Percentiles rank a stretch among this genome's conserved stretches.
phyloP scores from a whole-genome alignment of 1,139 yeast species.

The Suhomyces atakaporum region DNA sequence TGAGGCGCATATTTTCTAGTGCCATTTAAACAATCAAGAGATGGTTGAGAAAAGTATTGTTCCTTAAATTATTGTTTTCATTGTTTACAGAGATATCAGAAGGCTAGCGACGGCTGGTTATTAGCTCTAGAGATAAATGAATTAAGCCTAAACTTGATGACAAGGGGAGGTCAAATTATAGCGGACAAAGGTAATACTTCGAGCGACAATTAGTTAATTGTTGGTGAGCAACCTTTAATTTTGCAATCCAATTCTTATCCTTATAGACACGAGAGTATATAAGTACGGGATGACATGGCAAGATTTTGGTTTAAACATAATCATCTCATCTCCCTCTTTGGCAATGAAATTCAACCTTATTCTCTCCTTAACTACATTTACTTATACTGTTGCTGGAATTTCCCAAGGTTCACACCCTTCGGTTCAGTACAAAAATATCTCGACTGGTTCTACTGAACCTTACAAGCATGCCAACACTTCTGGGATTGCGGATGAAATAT shows the following conservation, averaged over 20 bases:
- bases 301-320: too few relatives aligned
- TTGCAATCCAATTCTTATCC: too few relatives aligned
- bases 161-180: too few relatives aligned
- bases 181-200: too few relatives aligned
- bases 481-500: background rate
- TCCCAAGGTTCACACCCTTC: background rate
- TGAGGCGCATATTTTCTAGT: too few relatives aligned
- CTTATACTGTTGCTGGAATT: background rate
- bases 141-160: too few relatives aligned
- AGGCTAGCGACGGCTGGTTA: slow-evolving; percentile 1
- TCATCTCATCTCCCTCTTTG: background rate
- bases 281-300: too few relatives aligned
- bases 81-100: background rate
- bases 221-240: background rate
- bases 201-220: too few relatives aligned
- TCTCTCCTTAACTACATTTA: slow-evolving; percentile 1
- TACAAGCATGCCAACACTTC: background rate
- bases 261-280: too few relatives aligned
- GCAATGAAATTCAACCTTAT: background rate
- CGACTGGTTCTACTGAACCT: background rate
- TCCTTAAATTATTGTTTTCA: background rate
- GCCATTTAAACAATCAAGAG: too few relatives aligned
- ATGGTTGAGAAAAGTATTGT: too few relatives aligned
- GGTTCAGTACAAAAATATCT: background rate
- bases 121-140: too few relatives aligned